Conservation (phyloP, 1,139 yeast genomes). For the Nadsonia starkeyi-henricii region DNA sequence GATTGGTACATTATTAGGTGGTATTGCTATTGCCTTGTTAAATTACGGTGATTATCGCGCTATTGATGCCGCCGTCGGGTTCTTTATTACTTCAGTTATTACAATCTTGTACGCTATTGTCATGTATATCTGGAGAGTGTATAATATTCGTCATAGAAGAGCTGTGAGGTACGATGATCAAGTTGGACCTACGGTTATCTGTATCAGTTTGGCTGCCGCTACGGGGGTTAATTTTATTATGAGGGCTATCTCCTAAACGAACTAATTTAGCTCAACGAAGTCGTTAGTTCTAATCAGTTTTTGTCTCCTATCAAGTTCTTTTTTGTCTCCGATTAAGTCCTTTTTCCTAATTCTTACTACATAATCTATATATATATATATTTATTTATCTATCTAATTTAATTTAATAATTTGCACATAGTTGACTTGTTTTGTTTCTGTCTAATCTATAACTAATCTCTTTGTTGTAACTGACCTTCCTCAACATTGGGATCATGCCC, state of each 20-base stretch:
- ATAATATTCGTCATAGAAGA: slow-evolving; percentile 67
- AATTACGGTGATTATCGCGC: slow-evolving; percentile 79
- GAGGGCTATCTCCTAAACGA: background rate
- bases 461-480: too few species aligned
- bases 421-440: too few species aligned
- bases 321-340: too few species aligned
- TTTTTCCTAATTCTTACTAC: too few species aligned
- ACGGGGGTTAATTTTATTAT: slow-evolving; percentile 52
- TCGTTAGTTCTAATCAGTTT: too few species aligned
- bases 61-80: slow-evolving; percentile 77
- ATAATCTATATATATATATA: background rate
- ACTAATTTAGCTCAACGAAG: too few species aligned
- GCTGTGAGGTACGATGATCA: slow-evolving; percentile 80
- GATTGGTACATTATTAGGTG: slow-evolving; percentile 87
- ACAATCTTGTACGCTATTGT: slow-evolving; percentile 63
- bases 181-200: slow-evolving; percentile 75
- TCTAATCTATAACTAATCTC: too few species aligned
- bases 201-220: slow-evolving; percentile 58
- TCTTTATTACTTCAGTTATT: slow-evolving; percentile 64
- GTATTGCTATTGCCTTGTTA: slow-evolving; percentile 83
- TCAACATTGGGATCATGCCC: too few species aligned
- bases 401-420: background rate
- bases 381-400: background rate
- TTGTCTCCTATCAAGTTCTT: too few species aligned
- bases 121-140: slow-evolving; percentile 69